Percentiles rank a stretch among this genome's conserved stretches.
Conservation (phyloP, 2,329 filamentous ascomycete genomes). For the Cercospora canescens region DNA sequence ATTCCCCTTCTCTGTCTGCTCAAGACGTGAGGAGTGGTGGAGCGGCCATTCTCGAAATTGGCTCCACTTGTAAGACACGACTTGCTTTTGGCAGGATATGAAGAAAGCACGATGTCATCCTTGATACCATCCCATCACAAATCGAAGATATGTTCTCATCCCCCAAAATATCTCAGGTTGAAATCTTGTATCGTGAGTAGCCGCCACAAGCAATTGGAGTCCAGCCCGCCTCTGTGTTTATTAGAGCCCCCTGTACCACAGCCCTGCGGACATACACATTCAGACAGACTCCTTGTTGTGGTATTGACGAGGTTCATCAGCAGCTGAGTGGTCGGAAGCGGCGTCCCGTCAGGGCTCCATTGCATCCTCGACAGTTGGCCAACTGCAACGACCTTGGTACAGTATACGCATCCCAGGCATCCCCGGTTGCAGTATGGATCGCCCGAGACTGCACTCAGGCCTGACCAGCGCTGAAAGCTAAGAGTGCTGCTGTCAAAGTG, state of each 20-base stretch:
- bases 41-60: neutral
- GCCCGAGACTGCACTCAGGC: neutral
- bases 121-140: neutral
- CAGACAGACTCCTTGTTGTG: neutral
- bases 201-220: neutral
- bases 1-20: neutral
- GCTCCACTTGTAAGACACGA: neutral
- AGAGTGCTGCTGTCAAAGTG: neutral
- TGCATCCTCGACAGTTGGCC: neutral
- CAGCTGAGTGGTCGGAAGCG: neutral
- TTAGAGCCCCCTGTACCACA: neutral
- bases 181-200: neutral
- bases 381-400: neutral
- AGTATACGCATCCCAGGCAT: neutral
- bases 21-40: neutral
- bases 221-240: neutral
- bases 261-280: neutral
- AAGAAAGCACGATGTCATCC: neutral
- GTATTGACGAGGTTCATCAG: neutral
- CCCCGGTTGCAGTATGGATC: neutral
- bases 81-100: neutral
- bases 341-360: neutral
- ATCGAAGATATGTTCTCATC: neutral
- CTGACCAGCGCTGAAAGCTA: neutral
- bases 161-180: neutral